Conservation (phyloP, 495 filamentous ascomycete species). For the Penicillium parvum region DNA sequence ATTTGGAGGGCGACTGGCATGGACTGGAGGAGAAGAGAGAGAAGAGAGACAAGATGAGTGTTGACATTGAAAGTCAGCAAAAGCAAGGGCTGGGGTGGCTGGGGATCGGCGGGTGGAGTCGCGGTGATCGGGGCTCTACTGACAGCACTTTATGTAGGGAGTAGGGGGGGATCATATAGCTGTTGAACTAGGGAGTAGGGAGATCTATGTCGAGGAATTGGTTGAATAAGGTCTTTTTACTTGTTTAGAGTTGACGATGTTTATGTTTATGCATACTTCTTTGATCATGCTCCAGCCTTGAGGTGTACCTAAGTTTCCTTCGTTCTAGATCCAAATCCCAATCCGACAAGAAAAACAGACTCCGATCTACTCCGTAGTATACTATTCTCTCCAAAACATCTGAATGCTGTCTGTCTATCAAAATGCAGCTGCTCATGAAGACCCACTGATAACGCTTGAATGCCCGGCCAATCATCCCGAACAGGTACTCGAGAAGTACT, state of each 20-base stretch:
- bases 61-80: neutral
- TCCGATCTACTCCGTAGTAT: neutral
- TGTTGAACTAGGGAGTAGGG: too few relatives aligned
- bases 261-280: too few relatives aligned
- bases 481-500: too few relatives aligned
- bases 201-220: too few relatives aligned
- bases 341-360: too few relatives aligned
- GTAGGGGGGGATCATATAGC: too few relatives aligned
- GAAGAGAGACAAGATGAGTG: neutral
- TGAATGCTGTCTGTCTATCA: neutral
- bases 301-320: too few relatives aligned
- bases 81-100: neutral
- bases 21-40: neutral
- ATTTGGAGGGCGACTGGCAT: neutral
- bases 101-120: neutral
- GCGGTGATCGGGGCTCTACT: neutral
- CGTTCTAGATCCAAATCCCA: too few relatives aligned
- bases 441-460: neutral
- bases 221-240: too few relatives aligned
- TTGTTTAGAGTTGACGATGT: too few relatives aligned
- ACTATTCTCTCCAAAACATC: neutral
- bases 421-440: neutral
- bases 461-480: too few relatives aligned
- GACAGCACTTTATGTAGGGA: neutral
- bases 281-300: too few relatives aligned